A percentile compares a stretch with the other conserved stretches of the same genome.
Evolutionary conservation across 1,284 basidiomycete species (phyloP).

Genomic region (Fomitopsis pinicola): DNA sequence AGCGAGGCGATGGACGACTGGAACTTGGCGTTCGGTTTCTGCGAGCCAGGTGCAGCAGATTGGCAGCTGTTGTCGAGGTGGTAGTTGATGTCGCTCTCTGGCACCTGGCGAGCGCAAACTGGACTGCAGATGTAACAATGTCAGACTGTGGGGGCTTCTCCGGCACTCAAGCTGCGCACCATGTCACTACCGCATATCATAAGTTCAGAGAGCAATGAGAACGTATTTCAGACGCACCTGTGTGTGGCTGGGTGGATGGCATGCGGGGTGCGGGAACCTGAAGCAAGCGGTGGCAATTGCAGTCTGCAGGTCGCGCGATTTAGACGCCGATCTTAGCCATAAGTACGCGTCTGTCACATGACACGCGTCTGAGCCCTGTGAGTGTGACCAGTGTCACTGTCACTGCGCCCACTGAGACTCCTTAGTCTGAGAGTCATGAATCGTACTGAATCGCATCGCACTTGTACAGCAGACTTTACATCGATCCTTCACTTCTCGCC

Average conservation of each 20-base stretch:
- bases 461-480: too few relatives aligned
- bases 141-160: background rate
- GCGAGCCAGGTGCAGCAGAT: slow-evolving; percentile 12
- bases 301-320: background rate
- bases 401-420: too few relatives aligned
- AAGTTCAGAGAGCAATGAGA: too few relatives aligned
- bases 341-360: background rate
- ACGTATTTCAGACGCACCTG: background rate
- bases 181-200: background rate
- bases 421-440: too few relatives aligned
- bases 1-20: slow-evolving; percentile 27
- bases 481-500: too few relatives aligned
- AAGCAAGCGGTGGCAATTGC: background rate
- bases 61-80: slow-evolving; percentile 46
- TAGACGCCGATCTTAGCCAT: background rate
- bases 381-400: background rate
- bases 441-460: too few relatives aligned
- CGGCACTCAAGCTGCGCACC: background rate
- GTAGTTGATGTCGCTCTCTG: slow-evolving; percentile 39
- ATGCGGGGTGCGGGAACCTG: background rate
- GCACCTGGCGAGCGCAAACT: slow-evolving; percentile 38
- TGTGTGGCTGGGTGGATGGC: background rate
- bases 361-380: background rate
- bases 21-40: slow-evolving; percentile 4
- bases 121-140: slow-evolving; percentile 29